Percentiles rank a stretch among this genome's conserved stretches.
These are phyloP conservation scores for Mesotaenium endlicherianum DNA, from an alignment of 139 green algal species.

Conservation along the genomic window DNA sequence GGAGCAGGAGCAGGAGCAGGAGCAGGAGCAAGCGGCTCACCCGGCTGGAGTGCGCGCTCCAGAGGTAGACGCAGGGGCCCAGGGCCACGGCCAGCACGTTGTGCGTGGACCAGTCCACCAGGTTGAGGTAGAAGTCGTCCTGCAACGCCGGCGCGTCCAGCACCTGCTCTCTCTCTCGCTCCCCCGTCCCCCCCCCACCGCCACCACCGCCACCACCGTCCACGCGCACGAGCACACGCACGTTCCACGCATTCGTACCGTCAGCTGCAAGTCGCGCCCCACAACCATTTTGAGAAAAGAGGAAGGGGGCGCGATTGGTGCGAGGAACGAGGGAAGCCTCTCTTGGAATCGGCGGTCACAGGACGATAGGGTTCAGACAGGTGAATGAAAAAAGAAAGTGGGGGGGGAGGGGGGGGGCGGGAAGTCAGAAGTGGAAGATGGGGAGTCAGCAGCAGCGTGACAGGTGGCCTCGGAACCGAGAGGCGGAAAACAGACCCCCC, in stretches of 20 bases:
- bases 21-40: constrained; percentile 21
- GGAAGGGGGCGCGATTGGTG: neutral
- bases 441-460: neutral
- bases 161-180: constrained; percentile 39
- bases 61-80: constrained; percentile 92
- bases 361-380: neutral
- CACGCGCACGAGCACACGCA: neutral
- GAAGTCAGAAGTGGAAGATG: neutral
- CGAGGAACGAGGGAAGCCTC: neutral
- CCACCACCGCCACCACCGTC: neutral
- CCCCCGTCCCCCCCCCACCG: neutral
- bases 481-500: too few relatives aligned
- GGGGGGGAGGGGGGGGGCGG: neutral
- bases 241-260: neutral
- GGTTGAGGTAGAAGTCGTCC: constrained; percentile 98
- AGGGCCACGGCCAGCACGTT: constrained; percentile 93
- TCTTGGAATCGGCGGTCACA: neutral
- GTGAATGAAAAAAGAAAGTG: neutral
- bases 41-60: constrained; percentile 86
- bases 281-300: neutral
- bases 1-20: too few relatives aligned
- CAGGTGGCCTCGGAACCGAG: too few relatives aligned
- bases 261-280: neutral
- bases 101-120: constrained; percentile 92
- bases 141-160: constrained; percentile 78